These are phyloP conservation scores for Coemansia furcata DNA, from an alignment of 192 early-diverging fungal species.

Conservation along the genomic window DNA sequence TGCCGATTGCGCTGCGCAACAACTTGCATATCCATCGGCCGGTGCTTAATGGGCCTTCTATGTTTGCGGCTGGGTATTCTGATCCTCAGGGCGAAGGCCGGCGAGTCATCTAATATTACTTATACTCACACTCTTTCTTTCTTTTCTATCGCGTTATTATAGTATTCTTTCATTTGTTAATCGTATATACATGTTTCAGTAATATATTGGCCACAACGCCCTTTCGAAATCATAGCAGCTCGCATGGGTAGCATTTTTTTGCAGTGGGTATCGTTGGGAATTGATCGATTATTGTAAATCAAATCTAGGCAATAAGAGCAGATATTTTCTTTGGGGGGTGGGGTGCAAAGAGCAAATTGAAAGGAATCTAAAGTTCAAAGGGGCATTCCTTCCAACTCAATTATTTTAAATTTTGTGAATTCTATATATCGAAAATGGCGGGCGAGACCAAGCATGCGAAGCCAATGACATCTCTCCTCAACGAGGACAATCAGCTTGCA, in stretches of 20 bases:
- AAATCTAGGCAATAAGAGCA: neutral
- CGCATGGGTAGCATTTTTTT: too few relatives aligned
- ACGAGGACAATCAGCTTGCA: slow-evolving; percentile 26
- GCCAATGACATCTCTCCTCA: slow-evolving; percentile 50
- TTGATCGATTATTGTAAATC: neutral
- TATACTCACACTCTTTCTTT: neutral
- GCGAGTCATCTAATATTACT: slow-evolving; percentile 18
- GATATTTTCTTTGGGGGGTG: too few relatives aligned
- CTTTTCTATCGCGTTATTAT: neutral
- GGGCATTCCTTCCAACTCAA: neutral
- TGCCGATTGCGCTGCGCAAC: slow-evolving; percentile 38
- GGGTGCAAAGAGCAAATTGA: too few relatives aligned
- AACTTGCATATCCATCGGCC: slow-evolving; percentile 45
- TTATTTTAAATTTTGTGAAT: neutral
- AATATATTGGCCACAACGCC: too few relatives aligned
- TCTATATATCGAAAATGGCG: slow-evolving; percentile 13
- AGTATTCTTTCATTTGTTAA: neutral
- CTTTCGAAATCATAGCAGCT: too few relatives aligned
- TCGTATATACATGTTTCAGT: too few relatives aligned
- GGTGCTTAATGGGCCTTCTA: slow-evolving; percentile 28
- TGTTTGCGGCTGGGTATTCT: slow-evolving; percentile 15
- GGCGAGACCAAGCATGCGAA: slow-evolving; percentile 34
- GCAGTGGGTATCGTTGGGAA: neutral
- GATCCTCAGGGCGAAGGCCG: slow-evolving; percentile 11
- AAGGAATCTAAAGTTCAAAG: neutral